These are phyloP conservation scores for Rhizophagus prolifer DNA, from an alignment of 192 early-diverging fungal genomes.

Conservation along the genomic window DNA sequence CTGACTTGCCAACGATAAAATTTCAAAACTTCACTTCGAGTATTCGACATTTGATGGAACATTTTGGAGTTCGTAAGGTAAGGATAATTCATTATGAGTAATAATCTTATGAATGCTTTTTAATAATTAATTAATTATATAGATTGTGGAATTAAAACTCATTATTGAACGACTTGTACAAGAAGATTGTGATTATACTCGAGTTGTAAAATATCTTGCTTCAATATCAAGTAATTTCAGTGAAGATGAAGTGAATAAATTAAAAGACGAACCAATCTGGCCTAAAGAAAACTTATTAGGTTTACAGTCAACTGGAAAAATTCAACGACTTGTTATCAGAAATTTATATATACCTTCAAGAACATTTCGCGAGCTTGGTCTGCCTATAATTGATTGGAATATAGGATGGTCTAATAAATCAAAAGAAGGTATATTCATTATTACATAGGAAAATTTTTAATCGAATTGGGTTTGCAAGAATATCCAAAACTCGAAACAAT, in stretches of 20 bases:
- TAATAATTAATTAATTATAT: neutral
- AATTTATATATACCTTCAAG: slow-evolving; percentile 70
- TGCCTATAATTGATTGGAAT: slow-evolving; percentile 72
- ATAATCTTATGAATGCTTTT: neutral
- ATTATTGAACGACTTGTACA: slow-evolving; percentile 22
- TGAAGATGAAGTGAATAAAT: slow-evolving; percentile 53
- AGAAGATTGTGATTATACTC: slow-evolving; percentile 81
- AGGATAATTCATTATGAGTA: neutral
- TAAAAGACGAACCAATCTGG: slow-evolving; percentile 65
- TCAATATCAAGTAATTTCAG: slow-evolving; percentile 61
- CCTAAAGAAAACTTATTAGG: slow-evolving; percentile 41
- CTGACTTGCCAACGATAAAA: slow-evolving; percentile 72
- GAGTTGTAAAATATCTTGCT: slow-evolving; percentile 77
- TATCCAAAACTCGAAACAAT: slow-evolving; percentile 33
- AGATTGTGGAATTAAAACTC: neutral
- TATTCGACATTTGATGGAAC: slow-evolving; percentile 27
- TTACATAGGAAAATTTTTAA: slow-evolving; percentile 42
- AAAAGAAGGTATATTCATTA: slow-evolving; percentile 33
- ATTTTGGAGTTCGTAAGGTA: slow-evolving; percentile 75
- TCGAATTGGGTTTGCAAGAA: slow-evolving; percentile 47
- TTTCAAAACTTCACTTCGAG: slow-evolving; percentile 49
- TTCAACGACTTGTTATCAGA: slow-evolving; percentile 51
- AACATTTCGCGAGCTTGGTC: slow-evolving; percentile 48
- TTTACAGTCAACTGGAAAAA: neutral
- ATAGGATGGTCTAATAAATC: slow-evolving; percentile 32